Evolutionary conservation across 2,329 filamentous ascomycete species (phyloP).

Genomic region (Pseudogymnoascus sp.): DNA sequence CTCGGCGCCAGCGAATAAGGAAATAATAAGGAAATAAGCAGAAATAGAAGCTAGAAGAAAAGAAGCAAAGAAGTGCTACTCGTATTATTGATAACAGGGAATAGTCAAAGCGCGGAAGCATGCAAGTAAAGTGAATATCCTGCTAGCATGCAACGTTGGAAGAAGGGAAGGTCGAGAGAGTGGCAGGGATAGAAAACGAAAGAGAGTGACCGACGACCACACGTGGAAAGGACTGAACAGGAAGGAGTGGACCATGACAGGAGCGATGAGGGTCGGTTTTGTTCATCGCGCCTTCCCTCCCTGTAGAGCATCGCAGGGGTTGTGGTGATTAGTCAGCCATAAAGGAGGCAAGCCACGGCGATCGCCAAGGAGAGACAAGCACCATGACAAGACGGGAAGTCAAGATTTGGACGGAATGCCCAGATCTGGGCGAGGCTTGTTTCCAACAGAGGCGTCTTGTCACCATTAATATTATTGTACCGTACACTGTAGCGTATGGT

Average conservation of each 20-base stretch:
- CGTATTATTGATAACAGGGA: neutral
- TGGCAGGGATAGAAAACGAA: neutral
- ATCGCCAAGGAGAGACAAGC: constrained; percentile 2
- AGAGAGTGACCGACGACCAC: neutral
- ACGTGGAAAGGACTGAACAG: neutral
- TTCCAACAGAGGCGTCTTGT: neutral
- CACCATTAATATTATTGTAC: neutral
- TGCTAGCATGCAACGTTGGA: neutral
- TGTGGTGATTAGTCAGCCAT: neutral
- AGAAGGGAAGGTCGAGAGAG: neutral
- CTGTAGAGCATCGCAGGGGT: neutral
- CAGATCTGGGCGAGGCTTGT: neutral
- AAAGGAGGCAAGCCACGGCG: neutral
- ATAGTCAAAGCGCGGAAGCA: neutral
- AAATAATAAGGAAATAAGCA: neutral
- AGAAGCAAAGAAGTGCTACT: neutral
- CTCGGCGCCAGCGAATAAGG: neutral
- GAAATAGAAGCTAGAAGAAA: neutral
- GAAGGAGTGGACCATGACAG: neutral
- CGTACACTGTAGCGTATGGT: neutral
- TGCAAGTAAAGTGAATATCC: neutral
- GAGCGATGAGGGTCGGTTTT: neutral
- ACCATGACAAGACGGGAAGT: neutral
- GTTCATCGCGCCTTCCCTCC: neutral
- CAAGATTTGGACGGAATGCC: neutral